phyloP scores from a whole-genome alignment of 306 rosid species.

The Glycine soja region DNA sequence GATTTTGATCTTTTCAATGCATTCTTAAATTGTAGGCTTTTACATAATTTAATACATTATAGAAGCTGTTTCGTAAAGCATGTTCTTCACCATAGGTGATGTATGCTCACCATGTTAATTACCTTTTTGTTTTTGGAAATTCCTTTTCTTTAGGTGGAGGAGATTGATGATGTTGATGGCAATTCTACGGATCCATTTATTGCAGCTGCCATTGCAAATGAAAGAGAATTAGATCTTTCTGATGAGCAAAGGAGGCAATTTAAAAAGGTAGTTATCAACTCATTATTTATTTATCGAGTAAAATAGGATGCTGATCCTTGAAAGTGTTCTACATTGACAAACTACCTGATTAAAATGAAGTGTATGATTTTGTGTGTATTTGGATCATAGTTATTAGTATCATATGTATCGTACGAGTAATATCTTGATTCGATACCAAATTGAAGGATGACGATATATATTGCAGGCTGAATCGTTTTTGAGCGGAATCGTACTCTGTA shows the following conservation, averaged over 20 bases:
- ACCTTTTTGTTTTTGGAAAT: slow-evolving; percentile 7
- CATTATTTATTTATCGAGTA: slow-evolving; percentile 30
- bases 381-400: background rate
- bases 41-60: slow-evolving; percentile 26
- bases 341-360: slow-evolving; percentile 8
- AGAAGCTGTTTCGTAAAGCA: slow-evolving; percentile 11
- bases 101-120: slow-evolving; percentile 26
- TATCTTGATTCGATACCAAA: too few species aligned
- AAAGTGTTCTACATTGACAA: background rate
- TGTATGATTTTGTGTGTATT: slow-evolving; percentile 5
- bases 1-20: slow-evolving; percentile 5
- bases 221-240: slow-evolving; percentile 81
- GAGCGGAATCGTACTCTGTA: too few species aligned
- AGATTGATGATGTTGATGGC: slow-evolving; percentile 92
- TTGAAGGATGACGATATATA: too few species aligned
- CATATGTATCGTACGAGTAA: too few species aligned
- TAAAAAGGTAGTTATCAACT: slow-evolving; percentile 69
- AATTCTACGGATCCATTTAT: slow-evolving; percentile 76
- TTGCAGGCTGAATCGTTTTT: too few species aligned
- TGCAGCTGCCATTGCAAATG: slow-evolving; percentile 91
- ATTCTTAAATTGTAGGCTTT: slow-evolving; percentile 18
- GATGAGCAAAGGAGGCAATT: slow-evolving; percentile 78
- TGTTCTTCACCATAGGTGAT: slow-evolving; percentile 26
- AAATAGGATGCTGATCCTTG: slow-evolving; percentile 27
- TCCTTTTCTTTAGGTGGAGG: slow-evolving; percentile 77